These are phyloP conservation scores for Colletotrichum magnum DNA, from an alignment of 2,329 filamentous ascomycete genomes.

Conservation along the genomic window DNA sequence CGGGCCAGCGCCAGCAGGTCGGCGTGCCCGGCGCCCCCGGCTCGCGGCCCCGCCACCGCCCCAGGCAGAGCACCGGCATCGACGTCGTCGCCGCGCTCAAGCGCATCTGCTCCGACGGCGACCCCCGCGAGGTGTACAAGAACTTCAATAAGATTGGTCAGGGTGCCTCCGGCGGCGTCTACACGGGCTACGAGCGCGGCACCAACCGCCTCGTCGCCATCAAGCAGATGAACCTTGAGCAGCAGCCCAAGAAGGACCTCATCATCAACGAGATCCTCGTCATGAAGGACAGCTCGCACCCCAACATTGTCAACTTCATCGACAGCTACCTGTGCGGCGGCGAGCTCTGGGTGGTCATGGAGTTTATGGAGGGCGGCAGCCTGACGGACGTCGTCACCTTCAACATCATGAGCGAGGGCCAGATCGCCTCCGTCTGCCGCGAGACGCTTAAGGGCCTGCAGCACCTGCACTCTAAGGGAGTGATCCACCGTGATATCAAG, in stretches of 20 bases:
- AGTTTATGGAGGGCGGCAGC: slow-evolving; percentile 99
- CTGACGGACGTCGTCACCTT: slow-evolving; percentile 98
- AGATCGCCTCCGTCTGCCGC: slow-evolving; percentile 95
- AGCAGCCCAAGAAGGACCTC: slow-evolving; percentile 98
- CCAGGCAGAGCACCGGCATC: slow-evolving; percentile 82
- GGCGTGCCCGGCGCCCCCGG: slow-evolving; percentile 51
- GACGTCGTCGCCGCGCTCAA: slow-evolving; percentile 89
- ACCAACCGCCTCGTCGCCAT: slow-evolving; percentile 94
- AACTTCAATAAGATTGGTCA: slow-evolving; percentile 96
- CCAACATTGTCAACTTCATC: slow-evolving; percentile 99
- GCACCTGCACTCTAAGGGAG: slow-evolving; percentile 96
- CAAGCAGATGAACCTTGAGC: slow-evolving; percentile 99
- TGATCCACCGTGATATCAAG: slow-evolving; percentile 99
- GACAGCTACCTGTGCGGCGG: slow-evolving; percentile 93
- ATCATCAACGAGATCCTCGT: slow-evolving; percentile 99
- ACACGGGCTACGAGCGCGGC: slow-evolving; percentile 87
- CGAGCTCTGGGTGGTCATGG: slow-evolving; percentile 99
- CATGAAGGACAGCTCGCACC: slow-evolving; percentile 99
- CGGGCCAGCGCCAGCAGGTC: slow-evolving; percentile 54
- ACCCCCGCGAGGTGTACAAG: slow-evolving; percentile 89
- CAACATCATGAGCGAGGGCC: slow-evolving; percentile 98
- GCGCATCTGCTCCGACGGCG: slow-evolving; percentile 90
- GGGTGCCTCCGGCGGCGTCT: slow-evolving; percentile 96
- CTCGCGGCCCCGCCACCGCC: slow-evolving; percentile 80
- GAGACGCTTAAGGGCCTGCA: slow-evolving; percentile 94